phyloP scores from a whole-genome alignment of 2,329 filamentous ascomycete genomes.

The Fusarium agapanthi region DNA sequence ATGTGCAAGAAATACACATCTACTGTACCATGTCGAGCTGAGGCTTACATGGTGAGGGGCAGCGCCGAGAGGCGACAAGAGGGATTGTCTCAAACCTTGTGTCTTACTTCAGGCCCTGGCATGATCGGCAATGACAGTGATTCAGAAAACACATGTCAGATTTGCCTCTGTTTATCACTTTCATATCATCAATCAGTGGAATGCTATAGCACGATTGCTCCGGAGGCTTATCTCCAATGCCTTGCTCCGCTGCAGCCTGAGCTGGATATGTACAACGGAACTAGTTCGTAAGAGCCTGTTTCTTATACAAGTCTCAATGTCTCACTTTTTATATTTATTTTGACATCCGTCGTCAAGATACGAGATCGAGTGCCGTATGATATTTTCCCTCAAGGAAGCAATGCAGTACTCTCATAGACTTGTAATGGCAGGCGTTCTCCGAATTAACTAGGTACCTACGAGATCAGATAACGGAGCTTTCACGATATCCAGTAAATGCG shows the following conservation, averaged over 20 bases:
- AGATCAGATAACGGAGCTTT: neutral
- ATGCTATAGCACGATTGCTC: constrained; percentile 3
- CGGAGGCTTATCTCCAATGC: neutral
- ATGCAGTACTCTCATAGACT: neutral
- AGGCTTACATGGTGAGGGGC: neutral
- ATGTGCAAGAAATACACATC: neutral
- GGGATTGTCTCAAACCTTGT: constrained; percentile 1
- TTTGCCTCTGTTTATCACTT: constrained; percentile 1
- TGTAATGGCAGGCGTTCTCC: neutral
- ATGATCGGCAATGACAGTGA: neutral
- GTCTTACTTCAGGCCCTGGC: neutral
- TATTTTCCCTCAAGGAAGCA: no score
- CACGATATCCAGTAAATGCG: neutral
- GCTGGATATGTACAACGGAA: neutral
- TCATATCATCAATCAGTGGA: neutral
- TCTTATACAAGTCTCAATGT: neutral
- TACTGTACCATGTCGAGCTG: neutral
- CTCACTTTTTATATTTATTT: neutral
- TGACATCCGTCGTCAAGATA: neutral
- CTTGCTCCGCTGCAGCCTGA: neutral
- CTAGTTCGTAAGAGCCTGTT: neutral
- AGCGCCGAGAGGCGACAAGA: neutral
- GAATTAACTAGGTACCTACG: neutral
- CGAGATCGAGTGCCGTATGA: neutral
- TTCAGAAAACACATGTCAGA: neutral